Conservation (phyloP, 2,329 filamentous ascomycete genomes). For the Rutstroemia sp. region DNA sequence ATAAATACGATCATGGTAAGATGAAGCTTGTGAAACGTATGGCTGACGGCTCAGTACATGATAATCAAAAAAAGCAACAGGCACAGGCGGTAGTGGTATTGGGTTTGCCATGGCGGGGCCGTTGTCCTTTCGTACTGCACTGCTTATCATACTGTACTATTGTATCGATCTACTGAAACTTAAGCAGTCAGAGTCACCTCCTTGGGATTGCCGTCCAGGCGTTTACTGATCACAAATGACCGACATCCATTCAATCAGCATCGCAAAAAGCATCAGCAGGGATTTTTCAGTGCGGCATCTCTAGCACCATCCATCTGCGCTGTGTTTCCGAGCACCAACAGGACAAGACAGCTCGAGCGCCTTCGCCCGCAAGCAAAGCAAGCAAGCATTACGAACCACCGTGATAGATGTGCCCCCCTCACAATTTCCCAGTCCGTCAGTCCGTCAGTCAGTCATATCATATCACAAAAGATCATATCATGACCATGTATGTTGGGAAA, state of each 20-base stretch:
- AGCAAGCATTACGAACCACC: neutral
- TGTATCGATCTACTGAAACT: conserved; percentile 4
- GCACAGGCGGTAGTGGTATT: neutral
- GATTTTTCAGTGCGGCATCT: neutral
- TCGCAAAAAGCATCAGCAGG: neutral
- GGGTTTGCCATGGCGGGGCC: neutral
- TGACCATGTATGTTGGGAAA: neutral
- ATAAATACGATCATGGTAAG: neutral
- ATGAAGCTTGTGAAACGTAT: conserved; percentile 5
- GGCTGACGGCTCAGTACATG: conserved; percentile 7
- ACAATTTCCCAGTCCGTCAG: neutral
- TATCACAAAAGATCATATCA: neutral
- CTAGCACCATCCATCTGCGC: neutral
- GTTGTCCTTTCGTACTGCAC: neutral
- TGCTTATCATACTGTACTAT: neutral
- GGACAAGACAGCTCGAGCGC: neutral
- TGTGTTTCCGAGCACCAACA: neutral
- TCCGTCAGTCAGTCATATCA: neutral
- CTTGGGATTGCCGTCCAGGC: neutral
- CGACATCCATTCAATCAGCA: neutral
- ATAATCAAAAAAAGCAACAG: neutral
- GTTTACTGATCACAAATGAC: neutral
- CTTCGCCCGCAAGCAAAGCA: neutral
- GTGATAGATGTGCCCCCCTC: neutral
- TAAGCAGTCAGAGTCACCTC: conserved; percentile 2